Conservation (phyloP, 1,139 yeast genomes). For the Taphrina betulina region DNA sequence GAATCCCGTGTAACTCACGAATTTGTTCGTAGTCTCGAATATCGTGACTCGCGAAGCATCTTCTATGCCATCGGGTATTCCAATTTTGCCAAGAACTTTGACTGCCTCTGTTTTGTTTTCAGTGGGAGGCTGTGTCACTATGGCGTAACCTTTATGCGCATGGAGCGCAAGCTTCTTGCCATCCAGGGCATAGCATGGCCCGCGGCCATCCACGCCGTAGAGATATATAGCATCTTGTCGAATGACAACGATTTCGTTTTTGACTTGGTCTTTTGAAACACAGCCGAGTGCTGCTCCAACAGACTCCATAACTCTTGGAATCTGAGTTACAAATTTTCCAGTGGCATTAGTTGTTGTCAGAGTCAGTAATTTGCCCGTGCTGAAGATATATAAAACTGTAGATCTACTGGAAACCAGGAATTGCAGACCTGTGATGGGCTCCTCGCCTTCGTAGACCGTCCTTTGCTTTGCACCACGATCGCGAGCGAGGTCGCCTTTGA, state of each 20-base stretch:
- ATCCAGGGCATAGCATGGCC: slow-evolving; percentile 59
- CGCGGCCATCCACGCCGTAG: slow-evolving; percentile 58
- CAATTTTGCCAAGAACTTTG: slow-evolving; percentile 14
- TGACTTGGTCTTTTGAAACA: slow-evolving; percentile 49
- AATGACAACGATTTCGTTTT: slow-evolving; percentile 55
- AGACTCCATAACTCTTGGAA: slow-evolving; percentile 62
- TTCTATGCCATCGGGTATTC: slow-evolving; percentile 34
- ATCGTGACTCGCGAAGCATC: slow-evolving; percentile 56
- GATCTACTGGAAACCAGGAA: slow-evolving; percentile 49
- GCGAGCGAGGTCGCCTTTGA: slow-evolving; percentile 81
- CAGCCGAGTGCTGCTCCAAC: slow-evolving; percentile 76
- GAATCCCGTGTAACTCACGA: slow-evolving; percentile 67
- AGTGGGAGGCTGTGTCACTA: slow-evolving; percentile 54
- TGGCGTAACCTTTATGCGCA: slow-evolving; percentile 53
- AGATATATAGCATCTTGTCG: slow-evolving; percentile 54
- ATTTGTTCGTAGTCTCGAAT: slow-evolving; percentile 66
- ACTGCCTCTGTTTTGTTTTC: slow-evolving; percentile 19
- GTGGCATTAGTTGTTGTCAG: slow-evolving; percentile 67
- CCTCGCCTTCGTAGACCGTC: slow-evolving; percentile 65
- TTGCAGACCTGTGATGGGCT: slow-evolving; percentile 77
- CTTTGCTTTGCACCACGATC: slow-evolving; percentile 92
- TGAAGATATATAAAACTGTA: slow-evolving; percentile 56
- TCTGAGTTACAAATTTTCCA: slow-evolving; percentile 72
- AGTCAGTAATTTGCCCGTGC: slow-evolving; percentile 69
- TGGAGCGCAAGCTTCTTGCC: slow-evolving; percentile 58